Percentiles rank a stretch among this genome's conserved stretches.
Conservation (phyloP, 768 basidiomycete species). For the Boletus edulis region DNA sequence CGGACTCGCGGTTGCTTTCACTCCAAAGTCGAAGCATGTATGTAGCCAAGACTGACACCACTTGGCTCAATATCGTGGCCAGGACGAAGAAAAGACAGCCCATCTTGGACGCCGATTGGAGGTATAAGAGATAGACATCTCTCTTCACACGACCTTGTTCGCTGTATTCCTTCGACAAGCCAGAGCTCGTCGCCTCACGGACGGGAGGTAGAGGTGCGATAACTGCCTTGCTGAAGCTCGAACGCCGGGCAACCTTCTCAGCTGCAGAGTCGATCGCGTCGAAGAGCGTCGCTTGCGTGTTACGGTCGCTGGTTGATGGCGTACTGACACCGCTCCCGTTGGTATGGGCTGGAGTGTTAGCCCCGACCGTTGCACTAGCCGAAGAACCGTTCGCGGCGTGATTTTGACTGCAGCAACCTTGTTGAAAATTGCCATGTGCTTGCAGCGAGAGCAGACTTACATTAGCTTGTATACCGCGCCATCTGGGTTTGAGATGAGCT, state of each 20-base stretch:
- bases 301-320: slow-evolving; percentile 18
- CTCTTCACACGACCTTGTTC: slow-evolving; percentile 81
- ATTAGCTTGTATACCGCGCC: slow-evolving; percentile 74
- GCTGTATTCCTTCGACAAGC: slow-evolving; percentile 63
- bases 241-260: slow-evolving; percentile 57
- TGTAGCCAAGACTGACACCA: slow-evolving; percentile 55
- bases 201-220: slow-evolving; percentile 42
- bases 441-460: slow-evolving; percentile 40
- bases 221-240: slow-evolving; percentile 57
- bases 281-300: slow-evolving; percentile 21
- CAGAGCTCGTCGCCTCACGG: slow-evolving; percentile 40
- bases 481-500: slow-evolving; percentile 56
- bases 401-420: slow-evolving; percentile 33
- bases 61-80: slow-evolving; percentile 54
- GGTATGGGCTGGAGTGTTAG: slow-evolving; percentile 46
- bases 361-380: slow-evolving; percentile 42
- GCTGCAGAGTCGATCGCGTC: slow-evolving; percentile 34
- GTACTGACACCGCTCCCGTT: slow-evolving; percentile 26
- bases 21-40: slow-evolving; percentile 79
- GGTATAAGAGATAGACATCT: slow-evolving; percentile 74
- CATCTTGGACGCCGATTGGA: slow-evolving; percentile 71
- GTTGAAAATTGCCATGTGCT: not conserved
- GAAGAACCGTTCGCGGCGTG: slow-evolving; percentile 44
- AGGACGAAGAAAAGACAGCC: slow-evolving; percentile 71
- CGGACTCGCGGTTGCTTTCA: slow-evolving; percentile 65